phyloP scores from a whole-genome alignment of 805 yeast species.

The Lachancea nothofagi region DNA sequence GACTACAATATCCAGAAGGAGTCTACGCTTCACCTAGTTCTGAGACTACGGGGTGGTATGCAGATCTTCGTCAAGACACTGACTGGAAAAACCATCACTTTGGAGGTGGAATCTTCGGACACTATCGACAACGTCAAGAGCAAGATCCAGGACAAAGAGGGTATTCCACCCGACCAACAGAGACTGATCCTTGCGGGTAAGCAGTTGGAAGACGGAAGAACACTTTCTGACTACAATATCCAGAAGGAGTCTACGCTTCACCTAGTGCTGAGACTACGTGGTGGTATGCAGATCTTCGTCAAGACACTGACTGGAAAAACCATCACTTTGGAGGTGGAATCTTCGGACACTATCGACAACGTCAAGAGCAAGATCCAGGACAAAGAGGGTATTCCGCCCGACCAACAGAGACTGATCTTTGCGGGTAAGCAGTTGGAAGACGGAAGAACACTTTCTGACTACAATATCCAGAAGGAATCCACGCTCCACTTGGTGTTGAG shows the following conservation, averaged over 20 bases:
- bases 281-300: conserved; percentile 81
- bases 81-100: conserved; percentile 94
- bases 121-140: conserved; percentile 88
- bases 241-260: conserved; percentile 67
- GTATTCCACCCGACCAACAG: conserved; percentile 68
- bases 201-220: conserved; percentile 67
- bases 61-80: conserved; percentile 96
- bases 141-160: conserved; percentile 65
- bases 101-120: conserved; percentile 90
- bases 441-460: conserved; percentile 90
- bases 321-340: conserved; percentile 79
- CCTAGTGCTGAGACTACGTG: conserved; percentile 69
- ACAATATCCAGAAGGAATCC: conserved; percentile 94
- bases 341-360: conserved; percentile 92
- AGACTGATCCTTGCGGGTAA: conserved; percentile 67
- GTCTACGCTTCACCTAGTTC: conserved; percentile 74
- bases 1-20: conserved; percentile 93
- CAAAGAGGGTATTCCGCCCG: conserved; percentile 89
- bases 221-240: conserved; percentile 64
- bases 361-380: conserved; percentile 94
- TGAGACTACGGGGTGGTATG: conserved; percentile 82
- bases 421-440: conserved; percentile 97
- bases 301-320: conserved; percentile 89
- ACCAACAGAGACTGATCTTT: conserved; percentile 90
- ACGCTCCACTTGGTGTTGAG: conserved; percentile 78